These are phyloP conservation scores for Colletotrichum melonis DNA, from an alignment of 2,329 filamentous ascomycete genomes.

Conservation along the genomic window DNA sequence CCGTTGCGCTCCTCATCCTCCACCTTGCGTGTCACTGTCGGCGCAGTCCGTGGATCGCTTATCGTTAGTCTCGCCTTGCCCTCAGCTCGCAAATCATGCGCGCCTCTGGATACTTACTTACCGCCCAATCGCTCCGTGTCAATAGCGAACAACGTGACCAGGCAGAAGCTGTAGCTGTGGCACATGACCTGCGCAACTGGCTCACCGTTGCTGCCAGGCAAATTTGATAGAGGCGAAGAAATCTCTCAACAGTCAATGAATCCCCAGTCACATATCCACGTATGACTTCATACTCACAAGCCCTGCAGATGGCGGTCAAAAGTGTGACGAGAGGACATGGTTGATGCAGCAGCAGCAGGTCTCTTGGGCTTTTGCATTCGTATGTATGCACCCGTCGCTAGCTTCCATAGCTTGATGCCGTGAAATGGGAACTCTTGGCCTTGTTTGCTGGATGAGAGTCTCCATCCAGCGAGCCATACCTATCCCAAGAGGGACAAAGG, in stretches of 20 bases:
- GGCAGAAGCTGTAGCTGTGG: neutral
- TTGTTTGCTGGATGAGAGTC: slow-evolving; percentile 23
- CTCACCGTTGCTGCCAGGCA: slow-evolving; percentile 16
- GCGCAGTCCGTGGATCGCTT: slow-evolving; percentile 22
- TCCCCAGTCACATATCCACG: slow-evolving; percentile 9
- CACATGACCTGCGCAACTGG: slow-evolving; percentile 34
- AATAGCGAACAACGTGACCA: slow-evolving; percentile 29
- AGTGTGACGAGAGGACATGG: slow-evolving; percentile 36
- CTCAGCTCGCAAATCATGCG: slow-evolving; percentile 34
- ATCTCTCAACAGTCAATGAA: neutral
- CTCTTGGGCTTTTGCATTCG: slow-evolving; percentile 26
- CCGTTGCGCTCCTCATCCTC: slow-evolving; percentile 3
- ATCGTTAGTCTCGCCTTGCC: slow-evolving; percentile 31
- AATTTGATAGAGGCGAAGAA: slow-evolving; percentile 6
- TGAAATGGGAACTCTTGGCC: slow-evolving; percentile 27
- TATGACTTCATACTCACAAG: slow-evolving; percentile 32
- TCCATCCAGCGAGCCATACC: slow-evolving; percentile 4
- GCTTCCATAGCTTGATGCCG: slow-evolving; percentile 28
- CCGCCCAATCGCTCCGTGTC: slow-evolving; percentile 31
- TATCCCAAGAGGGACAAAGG: neutral
- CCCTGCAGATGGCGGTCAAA: slow-evolving; percentile 32
- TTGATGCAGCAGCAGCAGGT: slow-evolving; percentile 29
- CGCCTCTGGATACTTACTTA: slow-evolving; percentile 18
- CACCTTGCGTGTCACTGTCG: slow-evolving; percentile 20
- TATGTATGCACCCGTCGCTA: slow-evolving; percentile 31